These are phyloP conservation scores for Amanita muscaria DNA, from an alignment of 768 basidiomycete species.

Conservation along the genomic window DNA sequence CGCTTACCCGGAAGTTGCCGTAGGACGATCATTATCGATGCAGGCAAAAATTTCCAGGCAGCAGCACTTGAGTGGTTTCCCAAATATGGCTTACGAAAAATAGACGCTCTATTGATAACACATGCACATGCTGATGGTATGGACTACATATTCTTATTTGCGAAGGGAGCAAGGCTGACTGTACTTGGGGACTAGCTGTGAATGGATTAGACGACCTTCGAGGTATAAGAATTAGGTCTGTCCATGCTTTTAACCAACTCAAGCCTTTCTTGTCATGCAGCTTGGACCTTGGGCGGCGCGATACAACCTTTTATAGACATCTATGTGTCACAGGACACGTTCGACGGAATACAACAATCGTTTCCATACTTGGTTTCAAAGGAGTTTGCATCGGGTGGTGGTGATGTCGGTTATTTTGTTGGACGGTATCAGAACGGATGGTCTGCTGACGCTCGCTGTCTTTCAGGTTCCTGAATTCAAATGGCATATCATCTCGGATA, in stretches of 20 bases:
- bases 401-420: constrained; percentile 42
- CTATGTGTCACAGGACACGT: constrained; percentile 61
- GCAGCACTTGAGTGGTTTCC: constrained; percentile 46
- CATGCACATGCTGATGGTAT: constrained; percentile 80
- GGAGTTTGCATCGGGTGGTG: constrained; percentile 72
- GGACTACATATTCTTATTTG: constrained; percentile 9
- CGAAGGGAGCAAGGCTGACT: constrained; percentile 2
- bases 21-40: constrained; percentile 77
- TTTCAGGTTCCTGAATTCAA: constrained; percentile 69
- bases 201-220: constrained; percentile 87
- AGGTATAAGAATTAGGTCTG: constrained; percentile 29
- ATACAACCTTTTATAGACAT: constrained; percentile 72
- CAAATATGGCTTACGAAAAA: constrained; percentile 56
- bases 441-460: background rate
- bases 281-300: constrained; percentile 59
- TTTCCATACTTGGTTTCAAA: constrained; percentile 80
- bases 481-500: constrained; percentile 75
- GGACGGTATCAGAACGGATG: background rate
- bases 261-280: constrained; percentile 26
- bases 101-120: constrained; percentile 62
- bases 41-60: constrained; percentile 74
- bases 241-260: constrained; percentile 1
- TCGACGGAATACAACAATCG: constrained; percentile 51
- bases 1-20: background rate
- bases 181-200: constrained; percentile 43